phyloP scores from a whole-genome alignment of 2,329 filamentous ascomycete genomes.

The Fusarium nurragi region DNA sequence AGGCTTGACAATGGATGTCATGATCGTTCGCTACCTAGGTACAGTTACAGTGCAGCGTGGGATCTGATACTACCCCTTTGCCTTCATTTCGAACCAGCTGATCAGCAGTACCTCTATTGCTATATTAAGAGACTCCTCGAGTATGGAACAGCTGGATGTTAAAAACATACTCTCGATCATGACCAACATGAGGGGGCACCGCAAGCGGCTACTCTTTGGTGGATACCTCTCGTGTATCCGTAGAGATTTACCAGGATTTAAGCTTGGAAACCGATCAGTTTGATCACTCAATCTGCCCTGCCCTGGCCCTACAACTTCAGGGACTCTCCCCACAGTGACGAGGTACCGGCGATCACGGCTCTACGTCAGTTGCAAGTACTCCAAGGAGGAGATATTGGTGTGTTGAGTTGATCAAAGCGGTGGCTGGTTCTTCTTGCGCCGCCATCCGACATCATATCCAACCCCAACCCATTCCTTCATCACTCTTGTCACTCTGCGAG shows the following conservation, averaged over 20 bases:
- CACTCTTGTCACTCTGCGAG: not conserved
- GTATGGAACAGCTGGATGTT: not conserved
- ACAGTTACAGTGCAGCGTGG: slow-evolving; percentile 14
- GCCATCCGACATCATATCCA: not conserved
- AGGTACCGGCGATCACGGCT: slow-evolving; percentile 25
- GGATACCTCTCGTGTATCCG: slow-evolving; percentile 20
- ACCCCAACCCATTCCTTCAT: not conserved
- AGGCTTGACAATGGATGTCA: slow-evolving; percentile 1
- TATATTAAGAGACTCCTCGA: not conserved
- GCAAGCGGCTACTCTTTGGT: slow-evolving; percentile 17
- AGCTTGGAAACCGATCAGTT: slow-evolving; percentile 31
- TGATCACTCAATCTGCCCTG: slow-evolving; percentile 20
- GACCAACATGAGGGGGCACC: not conserved
- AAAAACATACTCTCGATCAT: not conserved
- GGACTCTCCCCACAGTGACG: slow-evolving; percentile 30
- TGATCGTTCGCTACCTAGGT: not conserved
- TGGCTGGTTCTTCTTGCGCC: not conserved
- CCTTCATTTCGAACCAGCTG: not conserved
- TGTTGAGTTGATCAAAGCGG: not conserved
- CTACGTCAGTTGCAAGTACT: not conserved
- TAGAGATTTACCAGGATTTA: slow-evolving; percentile 31
- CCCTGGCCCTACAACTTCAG: slow-evolving; percentile 26
- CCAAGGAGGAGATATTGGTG: not conserved
- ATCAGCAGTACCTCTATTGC: not conserved
- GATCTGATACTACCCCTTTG: not conserved